Base-by-base conservation (phyloP, 2,329 filamentous ascomycete species). In the Pseudophaeomoniella oleicola region DNA sequence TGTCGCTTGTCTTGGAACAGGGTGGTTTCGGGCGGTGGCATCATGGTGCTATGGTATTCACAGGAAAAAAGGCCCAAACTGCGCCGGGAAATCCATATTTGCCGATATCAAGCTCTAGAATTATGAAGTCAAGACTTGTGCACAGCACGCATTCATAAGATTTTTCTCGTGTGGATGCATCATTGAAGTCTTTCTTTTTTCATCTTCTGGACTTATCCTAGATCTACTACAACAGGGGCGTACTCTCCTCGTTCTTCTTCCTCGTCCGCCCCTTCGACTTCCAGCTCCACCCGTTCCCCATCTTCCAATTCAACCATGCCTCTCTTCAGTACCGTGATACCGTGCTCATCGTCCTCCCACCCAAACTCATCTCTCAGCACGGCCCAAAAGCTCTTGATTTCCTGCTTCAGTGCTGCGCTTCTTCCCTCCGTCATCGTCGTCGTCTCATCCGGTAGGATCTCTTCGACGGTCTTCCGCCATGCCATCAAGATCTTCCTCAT, bases 161-260 rank as follows among this genome's bases (percentile, higher is more conserved):
- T 27, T n/a, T n/a, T n/a, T 9, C n/a, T 27, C n/a, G n/a, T n/a
- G n/a, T n/a, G n/a, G n/a, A n/a, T n/a, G n/a, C n/a, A n/a, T n/a
- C n/a, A n/a, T n/a, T n/a, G n/a, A n/a, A n/a, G n/a, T n/a, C n/a
- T n/a, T n/a, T n/a, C n/a, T n/a, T n/a, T n/a, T n/a, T n/a, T n/a
- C n/a, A n/a, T n/a, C n/a, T n/a, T n/a, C n/a, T n/a, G n/a, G n/a
- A n/a, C n/a, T n/a, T n/a, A n/a, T 16, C 17, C 55, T 32, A 59
- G 37, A 41, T 78, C 69, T 14, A 79, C 72, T 19, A 79, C 54
- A 27, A 68, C 58, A 14, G 75, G 75, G 18, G 74, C 74, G 60
- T 74, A 78, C 45, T 79, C 74, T 9, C 75, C 75, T 10, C 63
- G 67, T 53, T 78, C 74, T 35, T 78, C 73, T 14, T 77, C 72